A percentile compares a stretch with the other conserved stretches of the same genome.
Evolutionary conservation across 2,329 filamentous ascomycete genomes (phyloP).

Genomic region (Biscogniauxia sp.): DNA sequence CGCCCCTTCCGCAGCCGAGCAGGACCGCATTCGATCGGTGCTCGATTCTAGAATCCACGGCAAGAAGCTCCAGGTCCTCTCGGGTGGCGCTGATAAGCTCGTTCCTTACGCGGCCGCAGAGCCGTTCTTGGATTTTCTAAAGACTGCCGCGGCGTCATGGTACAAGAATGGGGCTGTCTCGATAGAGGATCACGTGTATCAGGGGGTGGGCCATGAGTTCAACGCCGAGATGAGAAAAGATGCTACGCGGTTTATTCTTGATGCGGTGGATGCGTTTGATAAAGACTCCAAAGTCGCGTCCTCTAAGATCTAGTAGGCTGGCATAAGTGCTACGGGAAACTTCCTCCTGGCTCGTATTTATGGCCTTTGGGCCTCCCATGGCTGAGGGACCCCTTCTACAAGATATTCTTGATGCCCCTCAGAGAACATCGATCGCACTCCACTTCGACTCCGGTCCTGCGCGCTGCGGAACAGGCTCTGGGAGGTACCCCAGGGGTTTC

Average conservation of each 20-base stretch:
- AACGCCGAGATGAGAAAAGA: constrained; percentile 64
- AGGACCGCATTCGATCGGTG: constrained; percentile 42
- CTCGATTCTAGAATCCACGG: constrained; percentile 51
- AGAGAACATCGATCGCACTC: constrained; percentile 35
- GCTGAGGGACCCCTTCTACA: constrained; percentile 36
- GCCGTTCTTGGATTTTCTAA: constrained; percentile 62
- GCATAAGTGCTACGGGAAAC: constrained; percentile 1
- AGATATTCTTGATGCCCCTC: constrained; percentile 39
- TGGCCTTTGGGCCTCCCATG: constrained; percentile 34
- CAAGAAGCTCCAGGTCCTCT: constrained; percentile 64
- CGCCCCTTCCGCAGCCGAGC: constrained; percentile 35
- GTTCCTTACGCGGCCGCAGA: constrained; percentile 65
- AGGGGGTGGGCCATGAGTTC: constrained; percentile 68
- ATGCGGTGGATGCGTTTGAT: constrained; percentile 38
- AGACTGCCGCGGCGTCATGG: constrained; percentile 50
- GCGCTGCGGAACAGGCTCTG: constrained; percentile 45
- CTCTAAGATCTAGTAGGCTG: constrained; percentile 25
- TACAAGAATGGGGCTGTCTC: constrained; percentile 54
- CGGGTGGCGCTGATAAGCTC: constrained; percentile 66
- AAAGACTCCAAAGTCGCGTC: constrained; percentile 24
- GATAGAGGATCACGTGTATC: constrained; percentile 66
- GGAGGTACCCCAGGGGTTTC: constrained; percentile 48
- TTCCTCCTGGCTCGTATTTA: neutral
- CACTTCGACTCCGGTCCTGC: constrained; percentile 35
- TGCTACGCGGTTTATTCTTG: constrained; percentile 61